Conservation (phyloP, 106 monocot genomes). For the Dendrobium officinale region DNA sequence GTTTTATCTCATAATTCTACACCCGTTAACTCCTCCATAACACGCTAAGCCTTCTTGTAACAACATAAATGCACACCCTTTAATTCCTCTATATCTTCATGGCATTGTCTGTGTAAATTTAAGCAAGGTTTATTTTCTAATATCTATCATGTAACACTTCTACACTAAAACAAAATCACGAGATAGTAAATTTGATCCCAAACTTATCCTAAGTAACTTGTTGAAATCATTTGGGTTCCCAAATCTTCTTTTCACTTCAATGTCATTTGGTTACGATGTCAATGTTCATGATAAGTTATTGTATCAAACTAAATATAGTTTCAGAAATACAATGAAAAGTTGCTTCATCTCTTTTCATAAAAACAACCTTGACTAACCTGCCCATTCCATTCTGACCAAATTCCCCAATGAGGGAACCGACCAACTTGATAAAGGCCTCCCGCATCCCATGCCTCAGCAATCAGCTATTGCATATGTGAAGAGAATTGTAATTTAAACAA, state of each 20-base stretch:
- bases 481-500: background rate
- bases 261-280: background rate
- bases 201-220: background rate
- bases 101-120: background rate
- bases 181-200: background rate
- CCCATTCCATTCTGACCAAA: slow-evolving; percentile 99
- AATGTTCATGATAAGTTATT: background rate
- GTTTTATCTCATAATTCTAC: background rate
- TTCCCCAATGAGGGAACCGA: slow-evolving; percentile 69
- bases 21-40: background rate
- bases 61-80: background rate
- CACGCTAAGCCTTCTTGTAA: background rate
- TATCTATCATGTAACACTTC: background rate
- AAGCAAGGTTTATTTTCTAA: background rate
- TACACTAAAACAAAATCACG: background rate
- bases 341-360: background rate
- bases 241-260: background rate
- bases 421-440: slow-evolving; percentile 95
- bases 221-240: background rate
- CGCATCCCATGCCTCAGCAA: slow-evolving; percentile 99
- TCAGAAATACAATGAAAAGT: background rate
- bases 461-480: slow-evolving; percentile 42
- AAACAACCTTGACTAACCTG: slow-evolving; percentile 40
- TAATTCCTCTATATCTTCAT: background rate
- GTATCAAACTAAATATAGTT: background rate